Evolutionary conservation across 2,329 filamentous ascomycete species (phyloP).

Genomic region (Paecilomyces dactylethromorphus): DNA sequence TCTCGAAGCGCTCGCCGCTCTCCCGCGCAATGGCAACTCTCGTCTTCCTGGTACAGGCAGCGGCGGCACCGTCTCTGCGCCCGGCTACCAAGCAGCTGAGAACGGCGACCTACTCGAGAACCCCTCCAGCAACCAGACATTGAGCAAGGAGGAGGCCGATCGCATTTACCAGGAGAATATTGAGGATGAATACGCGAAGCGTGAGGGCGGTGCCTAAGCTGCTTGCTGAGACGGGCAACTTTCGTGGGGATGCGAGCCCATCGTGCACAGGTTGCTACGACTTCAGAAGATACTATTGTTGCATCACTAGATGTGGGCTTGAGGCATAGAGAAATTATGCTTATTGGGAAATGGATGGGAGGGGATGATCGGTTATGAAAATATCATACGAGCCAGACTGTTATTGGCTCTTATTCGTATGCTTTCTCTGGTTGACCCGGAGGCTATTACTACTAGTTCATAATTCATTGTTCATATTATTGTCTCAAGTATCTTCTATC

Average conservation of each 20-base stretch:
- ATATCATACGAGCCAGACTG: too few species aligned
- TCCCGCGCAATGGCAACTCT: constrained; percentile 7
- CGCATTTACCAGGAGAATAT: constrained; percentile 40
- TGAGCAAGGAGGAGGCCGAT: constrained; percentile 38
- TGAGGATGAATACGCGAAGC: constrained; percentile 42
- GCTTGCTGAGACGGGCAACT: not conserved
- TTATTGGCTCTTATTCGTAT: too few species aligned
- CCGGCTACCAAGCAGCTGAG: constrained; percentile 8
- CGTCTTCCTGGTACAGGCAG: constrained; percentile 8
- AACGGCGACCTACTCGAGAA: constrained; percentile 9
- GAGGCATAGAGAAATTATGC: too few species aligned
- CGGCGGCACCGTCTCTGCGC: constrained; percentile 12
- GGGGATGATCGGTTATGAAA: too few species aligned
- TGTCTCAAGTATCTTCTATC: too few species aligned
- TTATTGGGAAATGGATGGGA: too few species aligned
- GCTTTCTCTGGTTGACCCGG: too few species aligned
- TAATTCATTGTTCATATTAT: too few species aligned
- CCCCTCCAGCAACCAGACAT: constrained; percentile 11
- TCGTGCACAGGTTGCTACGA: not conserved
- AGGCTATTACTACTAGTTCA: too few species aligned
- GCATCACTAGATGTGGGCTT: too few species aligned
- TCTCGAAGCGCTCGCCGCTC: constrained; percentile 7
- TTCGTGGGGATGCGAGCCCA: not conserved
- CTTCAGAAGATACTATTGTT: not conserved
- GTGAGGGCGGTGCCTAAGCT: constrained; percentile 35